Percentiles rank a stretch among this genome's conserved stretches.
Evolutionary conservation across 306 rosid genomes (phyloP).

Genomic region (Ochetophila trinervis): DNA sequence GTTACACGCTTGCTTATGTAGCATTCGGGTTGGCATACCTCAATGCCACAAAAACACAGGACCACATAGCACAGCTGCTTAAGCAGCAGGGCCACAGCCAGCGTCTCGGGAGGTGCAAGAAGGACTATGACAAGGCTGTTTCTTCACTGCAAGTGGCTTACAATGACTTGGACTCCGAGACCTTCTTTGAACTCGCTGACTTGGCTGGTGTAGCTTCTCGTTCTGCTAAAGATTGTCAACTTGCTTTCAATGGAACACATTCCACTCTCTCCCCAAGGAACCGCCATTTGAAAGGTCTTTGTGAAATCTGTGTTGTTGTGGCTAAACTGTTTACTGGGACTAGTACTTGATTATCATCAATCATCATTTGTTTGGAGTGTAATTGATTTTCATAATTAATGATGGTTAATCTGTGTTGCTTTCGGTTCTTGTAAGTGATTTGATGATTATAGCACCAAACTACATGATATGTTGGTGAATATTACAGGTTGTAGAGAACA

Average conservation of each 20-base stretch:
- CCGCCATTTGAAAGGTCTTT: slow-evolving; percentile 28
- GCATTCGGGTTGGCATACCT: slow-evolving; percentile 35
- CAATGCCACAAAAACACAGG: slow-evolving; percentile 34
- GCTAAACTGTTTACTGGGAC: slow-evolving; percentile 31
- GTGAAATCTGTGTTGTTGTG: slow-evolving; percentile 46
- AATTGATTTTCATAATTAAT: neutral
- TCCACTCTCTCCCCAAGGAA: slow-evolving; percentile 25
- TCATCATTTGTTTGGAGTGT: neutral
- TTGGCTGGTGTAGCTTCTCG: slow-evolving; percentile 31
- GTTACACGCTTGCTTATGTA: slow-evolving; percentile 36
- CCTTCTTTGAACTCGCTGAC: slow-evolving; percentile 34
- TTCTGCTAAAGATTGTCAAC: slow-evolving; percentile 35
- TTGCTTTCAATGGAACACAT: slow-evolving; percentile 10
- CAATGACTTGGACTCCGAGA: slow-evolving; percentile 48
- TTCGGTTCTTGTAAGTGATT: no score
- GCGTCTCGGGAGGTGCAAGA: slow-evolving; percentile 25
- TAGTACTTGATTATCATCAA: neutral
- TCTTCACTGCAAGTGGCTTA: slow-evolving; percentile 30
- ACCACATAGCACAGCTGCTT: slow-evolving; percentile 17
- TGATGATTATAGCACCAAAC: no score
- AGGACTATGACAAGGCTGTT: slow-evolving; percentile 35
- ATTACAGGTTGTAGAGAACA: no score
- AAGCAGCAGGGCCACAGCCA: slow-evolving; percentile 2
- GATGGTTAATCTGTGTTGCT: no score
- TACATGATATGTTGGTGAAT: no score